Evolutionary conservation across 345 rosid species (phyloP), one percentile per base, ranked within the genome.

Genomic region (Eucalyptus regnans): DNA sequence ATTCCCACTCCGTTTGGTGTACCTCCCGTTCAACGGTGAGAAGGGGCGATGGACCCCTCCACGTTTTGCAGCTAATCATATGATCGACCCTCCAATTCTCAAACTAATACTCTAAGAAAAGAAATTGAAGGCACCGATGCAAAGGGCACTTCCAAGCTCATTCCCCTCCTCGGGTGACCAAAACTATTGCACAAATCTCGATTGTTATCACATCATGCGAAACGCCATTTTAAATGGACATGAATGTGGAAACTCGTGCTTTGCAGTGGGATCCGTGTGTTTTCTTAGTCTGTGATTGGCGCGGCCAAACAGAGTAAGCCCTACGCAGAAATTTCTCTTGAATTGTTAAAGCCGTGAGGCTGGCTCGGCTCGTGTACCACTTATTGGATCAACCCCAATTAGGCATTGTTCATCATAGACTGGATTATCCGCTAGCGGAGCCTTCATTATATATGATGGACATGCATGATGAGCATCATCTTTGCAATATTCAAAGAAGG

Each of bases 181-280:
- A 15, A 31, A 33, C 18, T 31, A 16, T 2, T 3, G 43, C 43
- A 8, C 43, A 68, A 31, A 31, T 68, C 43, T 68, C 43, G 79
- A 68, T 68, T 18, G 66, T 27, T 3, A 5, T 27, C 31, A 60
- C 29, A 25, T 27, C 66, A 9, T 3, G 8, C 66, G 66, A 60
- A 60, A 60, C 66, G n/a, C 66, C 66, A 58, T 9, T 58, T 13
- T 27, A 62, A 29, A 62, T 29, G 71, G 33, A 62, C 71, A 29
- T 64, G 71, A 12, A 13, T 33, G 37, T 29, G 37, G 18, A 64
- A 64, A 64, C 37, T n/a, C 71, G 33, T 64, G 71, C 71, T 29
- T 64, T 64, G 71, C 37, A 14, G 9, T 7, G 0, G 2, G 37
- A 64, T 7, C 9, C 71, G 0, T 64, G 37, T 64, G 71, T 64